These are phyloP conservation scores for Penicillium pulvis DNA, from an alignment of 495 filamentous ascomycete genomes.

Conservation along the genomic window DNA sequence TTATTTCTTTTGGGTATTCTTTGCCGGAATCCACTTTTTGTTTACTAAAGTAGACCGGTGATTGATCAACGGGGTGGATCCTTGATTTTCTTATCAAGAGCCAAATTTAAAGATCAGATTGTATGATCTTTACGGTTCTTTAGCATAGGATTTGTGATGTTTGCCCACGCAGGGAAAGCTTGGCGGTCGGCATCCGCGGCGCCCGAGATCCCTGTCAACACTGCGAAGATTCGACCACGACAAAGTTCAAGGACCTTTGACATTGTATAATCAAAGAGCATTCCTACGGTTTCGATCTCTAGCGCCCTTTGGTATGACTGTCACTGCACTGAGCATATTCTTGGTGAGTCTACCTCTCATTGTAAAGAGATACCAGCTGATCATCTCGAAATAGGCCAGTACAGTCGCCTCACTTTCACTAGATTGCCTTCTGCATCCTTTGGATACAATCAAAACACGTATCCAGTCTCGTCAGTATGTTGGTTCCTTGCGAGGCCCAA, in stretches of 20 bases:
- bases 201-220: not conserved
- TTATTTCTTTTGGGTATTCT: not conserved
- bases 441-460: conserved; percentile 9
- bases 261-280: not conserved
- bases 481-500: not conserved
- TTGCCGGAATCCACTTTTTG: conserved; percentile 6
- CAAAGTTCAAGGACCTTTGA: not conserved
- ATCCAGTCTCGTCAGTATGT: conserved; percentile 5
- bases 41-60: not conserved
- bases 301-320: not conserved
- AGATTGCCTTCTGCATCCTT: conserved; percentile 4
- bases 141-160: not conserved
- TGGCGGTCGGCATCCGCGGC: not conserved
- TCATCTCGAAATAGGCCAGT: conserved; percentile 1
- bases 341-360: not conserved
- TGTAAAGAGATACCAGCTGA: not conserved
- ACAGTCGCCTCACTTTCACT: conserved; percentile 2
- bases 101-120: not conserved
- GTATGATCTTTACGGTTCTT: not conserved
- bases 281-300: not conserved
- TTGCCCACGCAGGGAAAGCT: not conserved
- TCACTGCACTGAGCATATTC: conserved; percentile 1
- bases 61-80: not conserved
- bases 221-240: not conserved
- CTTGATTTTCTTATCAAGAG: not conserved